Evolutionary conservation across 345 rosid species (phyloP), one percentile per base, ranked within the genome.

Genomic region (Dipteronia dyeriana): DNA sequence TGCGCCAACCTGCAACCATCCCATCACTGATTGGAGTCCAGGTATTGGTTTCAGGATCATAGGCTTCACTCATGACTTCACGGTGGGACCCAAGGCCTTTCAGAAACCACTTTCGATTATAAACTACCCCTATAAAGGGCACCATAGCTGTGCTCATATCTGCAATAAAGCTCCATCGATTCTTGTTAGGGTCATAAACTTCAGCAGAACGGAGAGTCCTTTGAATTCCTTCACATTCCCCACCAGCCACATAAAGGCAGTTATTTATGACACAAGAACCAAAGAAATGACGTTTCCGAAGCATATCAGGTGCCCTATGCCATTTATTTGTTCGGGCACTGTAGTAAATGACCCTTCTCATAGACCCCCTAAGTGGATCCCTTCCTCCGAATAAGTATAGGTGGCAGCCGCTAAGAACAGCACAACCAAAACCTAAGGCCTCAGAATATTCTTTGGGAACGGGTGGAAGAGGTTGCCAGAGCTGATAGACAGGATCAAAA

Each of bases 121-220:
- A 92, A 57, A 95, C 91, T 39, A 95, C 98, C 59, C 99, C 98
- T 45, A 93, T 93, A 72, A 91, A 90, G 69, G 99, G 98, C 77
- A 93, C 96, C 99, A 95, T 95, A 57, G 99, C 98, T 0, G 99
- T 95, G 79, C 96, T 93, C 99, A 95, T 93, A 83, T 95, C 99
- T 34, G 97, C 82, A 73, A 95, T 81, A 75, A 93, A 92, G 87
- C 88, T 91, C 99, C 99, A 95, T 19, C 96, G 78, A 77, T 85
- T 86, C 88, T 79, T 91, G 82, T 89, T 95, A 34, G 98, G 99
- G 73, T 95, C 99, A 82, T 91, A 95, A 82, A 95, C 90, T 83
- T 95, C 99, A 68, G 96, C 99, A 53, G 99, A 91, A 0, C 99
- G 94, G 1, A 95, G 91, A 19, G 98, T 91, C 86, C 99, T 86